These are phyloP conservation scores for Lentinula detonsa DNA, from an alignment of 768 basidiomycete genomes.

Conservation along the genomic window DNA sequence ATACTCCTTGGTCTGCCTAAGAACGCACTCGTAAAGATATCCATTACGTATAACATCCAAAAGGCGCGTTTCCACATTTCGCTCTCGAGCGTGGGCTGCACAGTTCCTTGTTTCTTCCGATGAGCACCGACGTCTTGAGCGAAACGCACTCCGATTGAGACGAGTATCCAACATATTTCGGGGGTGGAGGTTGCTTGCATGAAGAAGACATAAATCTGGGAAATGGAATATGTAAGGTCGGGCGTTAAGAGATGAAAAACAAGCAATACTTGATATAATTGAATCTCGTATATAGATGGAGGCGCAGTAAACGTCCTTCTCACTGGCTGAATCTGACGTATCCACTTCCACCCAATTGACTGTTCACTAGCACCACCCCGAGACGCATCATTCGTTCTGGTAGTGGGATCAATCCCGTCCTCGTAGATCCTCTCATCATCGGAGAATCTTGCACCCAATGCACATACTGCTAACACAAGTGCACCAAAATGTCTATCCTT, in stretches of 20 bases:
- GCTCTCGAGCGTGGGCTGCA: slow-evolving; percentile 34
- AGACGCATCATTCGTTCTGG: too few relatives aligned
- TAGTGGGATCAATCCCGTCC: background rate
- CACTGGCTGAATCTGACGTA: slow-evolving; percentile 43
- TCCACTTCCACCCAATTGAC: slow-evolving; percentile 38
- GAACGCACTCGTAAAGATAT: slow-evolving; percentile 21
- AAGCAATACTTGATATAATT: slow-evolving; percentile 38
- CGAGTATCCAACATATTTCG: slow-evolving; percentile 45
- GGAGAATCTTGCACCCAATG: slow-evolving; percentile 38
- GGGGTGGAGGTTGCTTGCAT: slow-evolving; percentile 39
- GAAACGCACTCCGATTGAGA: slow-evolving; percentile 48
- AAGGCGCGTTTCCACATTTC: slow-evolving; percentile 59
- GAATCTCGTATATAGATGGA: slow-evolving; percentile 53
- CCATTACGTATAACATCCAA: slow-evolving; percentile 29
- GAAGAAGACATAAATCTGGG: slow-evolving; percentile 33
- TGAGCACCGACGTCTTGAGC: slow-evolving; percentile 59
- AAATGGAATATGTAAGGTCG: background rate
- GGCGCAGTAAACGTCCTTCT: slow-evolving; percentile 37
- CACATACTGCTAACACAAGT: slow-evolving; percentile 47
- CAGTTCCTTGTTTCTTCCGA: slow-evolving; percentile 27
- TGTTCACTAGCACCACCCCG: slow-evolving; percentile 16
- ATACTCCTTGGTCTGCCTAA: slow-evolving; percentile 57
- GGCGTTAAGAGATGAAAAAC: background rate
- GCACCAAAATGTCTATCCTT: slow-evolving; percentile 33
- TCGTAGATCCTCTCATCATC: slow-evolving; percentile 32